A percentile compares a stretch with the other conserved stretches of the same genome.
These are phyloP conservation scores for Chlorella vulgaris DNA, from an alignment of 139 green algal species.

Conservation along the genomic window DNA sequence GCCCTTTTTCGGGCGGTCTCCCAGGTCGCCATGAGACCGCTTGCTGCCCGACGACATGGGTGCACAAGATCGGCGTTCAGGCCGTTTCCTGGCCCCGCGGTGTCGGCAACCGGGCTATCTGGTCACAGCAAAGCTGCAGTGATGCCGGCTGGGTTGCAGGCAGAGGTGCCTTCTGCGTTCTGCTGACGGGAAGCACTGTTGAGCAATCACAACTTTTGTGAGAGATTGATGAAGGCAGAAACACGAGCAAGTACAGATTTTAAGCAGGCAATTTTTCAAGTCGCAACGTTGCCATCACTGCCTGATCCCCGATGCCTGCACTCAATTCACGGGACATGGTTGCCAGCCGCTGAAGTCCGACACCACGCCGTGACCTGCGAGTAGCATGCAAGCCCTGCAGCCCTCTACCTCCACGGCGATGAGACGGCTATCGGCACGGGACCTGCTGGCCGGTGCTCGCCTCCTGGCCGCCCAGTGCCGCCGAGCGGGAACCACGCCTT, in stretches of 20 bases:
- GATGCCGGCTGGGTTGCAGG: too few relatives aligned
- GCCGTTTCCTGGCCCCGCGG: background rate
- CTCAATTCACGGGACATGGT: too few relatives aligned
- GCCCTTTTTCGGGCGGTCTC: background rate
- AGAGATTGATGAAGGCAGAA: too few relatives aligned
- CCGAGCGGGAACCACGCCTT: background rate
- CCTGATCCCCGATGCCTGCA: background rate
- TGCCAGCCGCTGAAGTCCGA: background rate
- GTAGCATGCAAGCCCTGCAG: background rate
- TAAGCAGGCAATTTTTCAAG: background rate
- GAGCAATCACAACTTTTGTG: too few relatives aligned
- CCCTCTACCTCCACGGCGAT: background rate
- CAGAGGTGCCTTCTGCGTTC: too few relatives aligned
- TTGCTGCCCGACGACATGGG: conserved; percentile 20
- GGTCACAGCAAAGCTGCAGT: background rate
- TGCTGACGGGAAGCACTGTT: too few relatives aligned
- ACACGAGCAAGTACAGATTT: too few relatives aligned
- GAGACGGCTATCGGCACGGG: background rate
- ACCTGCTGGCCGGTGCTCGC: conserved; percentile 8
- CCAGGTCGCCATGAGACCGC: background rate
- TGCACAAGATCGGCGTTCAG: background rate
- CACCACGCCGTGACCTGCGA: background rate
- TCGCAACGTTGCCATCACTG: background rate
- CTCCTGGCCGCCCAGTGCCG: background rate
- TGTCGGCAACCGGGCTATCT: background rate